phyloP scores from a whole-genome alignment of 169 alveolate species.

The Eimeria mitis region DNA sequence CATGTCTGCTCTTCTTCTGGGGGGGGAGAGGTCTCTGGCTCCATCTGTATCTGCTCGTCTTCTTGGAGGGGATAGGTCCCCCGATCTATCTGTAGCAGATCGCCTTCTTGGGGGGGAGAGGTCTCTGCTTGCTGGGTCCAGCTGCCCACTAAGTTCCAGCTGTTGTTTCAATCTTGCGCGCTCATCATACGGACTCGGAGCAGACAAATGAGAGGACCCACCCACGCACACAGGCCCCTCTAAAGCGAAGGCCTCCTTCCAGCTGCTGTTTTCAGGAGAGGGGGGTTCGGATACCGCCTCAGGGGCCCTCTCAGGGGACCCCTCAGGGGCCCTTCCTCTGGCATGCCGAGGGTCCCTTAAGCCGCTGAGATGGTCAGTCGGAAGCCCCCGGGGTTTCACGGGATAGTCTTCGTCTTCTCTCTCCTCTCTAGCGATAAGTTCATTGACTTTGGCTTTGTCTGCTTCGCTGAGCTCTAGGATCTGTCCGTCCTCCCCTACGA shows the following conservation, averaged over 20 bases:
- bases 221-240: neutral
- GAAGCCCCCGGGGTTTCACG: neutral
- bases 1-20: neutral
- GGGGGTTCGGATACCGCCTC: neutral
- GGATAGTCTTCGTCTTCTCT: neutral
- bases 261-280: neutral
- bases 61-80: constrained; percentile 37
- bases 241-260: constrained; percentile 41
- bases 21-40: neutral
- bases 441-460: constrained; percentile 21
- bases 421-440: constrained; percentile 49
- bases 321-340: neutral
- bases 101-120: constrained; percentile 42
- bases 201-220: neutral
- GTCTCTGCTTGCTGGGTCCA: neutral
- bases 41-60: neutral
- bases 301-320: neutral
- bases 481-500: constrained; percentile 72
- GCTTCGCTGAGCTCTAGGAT: constrained; percentile 15
- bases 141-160: neutral
- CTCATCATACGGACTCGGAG: neutral
- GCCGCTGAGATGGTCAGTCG: neutral
- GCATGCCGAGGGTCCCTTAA: neutral
- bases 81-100: neutral
- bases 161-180: neutral